Evolutionary conservation across 2,329 filamentous ascomycete genomes (phyloP).

Genomic region (Cercospora citrullina): DNA sequence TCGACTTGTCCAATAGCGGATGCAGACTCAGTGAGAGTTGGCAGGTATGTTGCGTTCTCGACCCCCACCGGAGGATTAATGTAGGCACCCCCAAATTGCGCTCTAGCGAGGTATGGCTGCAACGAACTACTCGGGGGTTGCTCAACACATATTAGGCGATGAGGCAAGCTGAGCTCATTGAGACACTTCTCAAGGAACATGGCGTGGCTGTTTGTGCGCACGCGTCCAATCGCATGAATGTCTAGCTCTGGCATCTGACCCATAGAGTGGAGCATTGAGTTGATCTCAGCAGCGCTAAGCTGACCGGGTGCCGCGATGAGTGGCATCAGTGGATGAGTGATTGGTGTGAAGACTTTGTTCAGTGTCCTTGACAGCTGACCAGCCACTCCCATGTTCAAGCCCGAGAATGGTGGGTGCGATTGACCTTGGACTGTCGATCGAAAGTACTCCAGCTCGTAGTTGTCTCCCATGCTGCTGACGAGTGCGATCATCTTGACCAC

Average conservation of each 20-base stretch:
- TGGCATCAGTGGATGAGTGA: constrained; percentile 80
- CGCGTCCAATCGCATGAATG: constrained; percentile 76
- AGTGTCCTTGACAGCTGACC: constrained; percentile 81
- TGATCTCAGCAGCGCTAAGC: constrained; percentile 82
- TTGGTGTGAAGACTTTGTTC: constrained; percentile 84
- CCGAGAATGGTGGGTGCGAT: constrained; percentile 72
- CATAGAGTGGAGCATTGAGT: constrained; percentile 73
- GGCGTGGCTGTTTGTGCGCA: constrained; percentile 71
- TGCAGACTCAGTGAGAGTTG: constrained; percentile 71
- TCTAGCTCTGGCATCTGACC: constrained; percentile 77
- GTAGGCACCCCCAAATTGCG: constrained; percentile 78
- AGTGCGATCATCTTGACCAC: constrained; percentile 91
- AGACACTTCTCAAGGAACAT: constrained; percentile 74
- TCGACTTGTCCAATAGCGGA: constrained; percentile 78
- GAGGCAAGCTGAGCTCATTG: constrained; percentile 72
- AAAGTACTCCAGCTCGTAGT: constrained; percentile 89
- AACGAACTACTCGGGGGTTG: constrained; percentile 66
- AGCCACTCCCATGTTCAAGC: constrained; percentile 83
- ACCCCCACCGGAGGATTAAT: constrained; percentile 68
- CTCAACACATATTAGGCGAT: constrained; percentile 75
- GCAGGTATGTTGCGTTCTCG: constrained; percentile 59
- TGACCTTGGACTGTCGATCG: constrained; percentile 68
- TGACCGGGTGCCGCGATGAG: constrained; percentile 84
- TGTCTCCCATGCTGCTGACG: constrained; percentile 77
- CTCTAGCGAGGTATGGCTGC: constrained; percentile 70